Evolutionary conservation across 495 filamentous ascomycete genomes (phyloP).

Genomic region (Evansstolkia leycettana): DNA sequence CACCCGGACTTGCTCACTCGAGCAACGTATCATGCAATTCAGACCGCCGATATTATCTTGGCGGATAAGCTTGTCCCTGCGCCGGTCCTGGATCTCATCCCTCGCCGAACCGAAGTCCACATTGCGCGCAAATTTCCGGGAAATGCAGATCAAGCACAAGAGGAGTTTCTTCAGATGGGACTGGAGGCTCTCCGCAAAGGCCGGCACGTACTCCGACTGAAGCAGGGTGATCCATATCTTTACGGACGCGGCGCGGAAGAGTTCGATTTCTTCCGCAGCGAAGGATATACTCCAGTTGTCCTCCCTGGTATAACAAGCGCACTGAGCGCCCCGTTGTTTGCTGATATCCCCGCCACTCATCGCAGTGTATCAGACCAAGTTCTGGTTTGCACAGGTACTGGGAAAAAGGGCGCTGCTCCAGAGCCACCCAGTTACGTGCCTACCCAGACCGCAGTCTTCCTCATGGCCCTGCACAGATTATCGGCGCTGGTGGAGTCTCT

Average conservation of each 20-base stretch:
- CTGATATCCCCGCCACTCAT: constrained; percentile 77
- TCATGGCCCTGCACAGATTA: constrained; percentile 90
- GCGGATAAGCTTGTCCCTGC: constrained; percentile 94
- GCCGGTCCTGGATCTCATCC: constrained; percentile 76
- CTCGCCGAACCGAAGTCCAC: constrained; percentile 75
- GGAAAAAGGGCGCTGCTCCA: constrained; percentile 76
- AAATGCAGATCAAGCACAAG: constrained; percentile 87
- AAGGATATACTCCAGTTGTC: constrained; percentile 60
- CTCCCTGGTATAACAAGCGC: constrained; percentile 86
- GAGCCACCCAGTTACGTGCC: constrained; percentile 65
- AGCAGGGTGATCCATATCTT: constrained; percentile 94
- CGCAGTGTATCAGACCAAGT: constrained; percentile 85
- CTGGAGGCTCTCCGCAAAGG: constrained; percentile 59
- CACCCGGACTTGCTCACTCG: constrained; percentile 83
- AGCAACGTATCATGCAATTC: constrained; percentile 80
- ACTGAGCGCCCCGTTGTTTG: constrained; percentile 77
- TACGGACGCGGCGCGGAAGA: constrained; percentile 94
- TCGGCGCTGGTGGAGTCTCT: constrained; percentile 54
- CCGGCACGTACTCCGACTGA: constrained; percentile 71
- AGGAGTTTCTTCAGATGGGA: constrained; percentile 75
- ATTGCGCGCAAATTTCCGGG: constrained; percentile 97
- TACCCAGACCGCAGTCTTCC: constrained; percentile 78
- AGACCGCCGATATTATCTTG: constrained; percentile 72
- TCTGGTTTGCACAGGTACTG: constrained; percentile 87
- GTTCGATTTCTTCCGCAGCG: constrained; percentile 64